Percentiles rank a stretch among this genome's conserved stretches.
Conservation (phyloP, 2,329 filamentous ascomycete species). For the Aspergillus tanneri region DNA sequence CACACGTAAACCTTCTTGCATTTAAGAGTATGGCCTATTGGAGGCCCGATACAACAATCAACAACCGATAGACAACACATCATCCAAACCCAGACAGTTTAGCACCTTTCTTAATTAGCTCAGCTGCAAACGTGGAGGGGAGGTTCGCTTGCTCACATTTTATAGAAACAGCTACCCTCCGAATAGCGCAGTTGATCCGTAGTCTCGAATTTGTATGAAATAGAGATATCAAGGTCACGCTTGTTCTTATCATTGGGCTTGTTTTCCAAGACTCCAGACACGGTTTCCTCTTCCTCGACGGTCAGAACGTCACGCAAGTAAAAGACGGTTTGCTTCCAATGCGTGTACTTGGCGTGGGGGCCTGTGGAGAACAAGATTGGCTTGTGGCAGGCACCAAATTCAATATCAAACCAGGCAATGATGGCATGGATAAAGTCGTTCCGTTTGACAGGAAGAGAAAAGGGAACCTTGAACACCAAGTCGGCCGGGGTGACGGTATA, state of each 20-base stretch:
- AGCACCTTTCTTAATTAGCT: slow-evolving; percentile 35
- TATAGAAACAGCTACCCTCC: slow-evolving; percentile 74
- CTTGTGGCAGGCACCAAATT: slow-evolving; percentile 98
- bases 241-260: slow-evolving; percentile 92
- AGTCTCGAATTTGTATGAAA: slow-evolving; percentile 79
- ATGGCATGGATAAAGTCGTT: slow-evolving; percentile 95
- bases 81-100: slow-evolving; percentile 15
- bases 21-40: slow-evolving; percentile 21
- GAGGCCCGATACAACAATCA: slow-evolving; percentile 18
- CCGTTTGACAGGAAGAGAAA: slow-evolving; percentile 72
- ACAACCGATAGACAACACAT: slow-evolving; percentile 12
- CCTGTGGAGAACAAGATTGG: slow-evolving; percentile 94
- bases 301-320: slow-evolving; percentile 93
- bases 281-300: slow-evolving; percentile 79
- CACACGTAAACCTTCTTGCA: slow-evolving; percentile 23
- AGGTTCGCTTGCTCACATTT: slow-evolving; percentile 51
- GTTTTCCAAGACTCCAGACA: slow-evolving; percentile 72
- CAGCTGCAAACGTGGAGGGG: neutral
- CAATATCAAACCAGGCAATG: slow-evolving; percentile 98
- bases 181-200: slow-evolving; percentile 68
- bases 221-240: slow-evolving; percentile 87
- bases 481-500: slow-evolving; percentile 85
- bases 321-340: slow-evolving; percentile 99
- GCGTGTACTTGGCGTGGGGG: slow-evolving; percentile 97
- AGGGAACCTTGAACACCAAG: slow-evolving; percentile 78